These are phyloP conservation scores for Trifolium pratense DNA, from an alignment of 306 rosid species.

Conservation along the genomic window DNA sequence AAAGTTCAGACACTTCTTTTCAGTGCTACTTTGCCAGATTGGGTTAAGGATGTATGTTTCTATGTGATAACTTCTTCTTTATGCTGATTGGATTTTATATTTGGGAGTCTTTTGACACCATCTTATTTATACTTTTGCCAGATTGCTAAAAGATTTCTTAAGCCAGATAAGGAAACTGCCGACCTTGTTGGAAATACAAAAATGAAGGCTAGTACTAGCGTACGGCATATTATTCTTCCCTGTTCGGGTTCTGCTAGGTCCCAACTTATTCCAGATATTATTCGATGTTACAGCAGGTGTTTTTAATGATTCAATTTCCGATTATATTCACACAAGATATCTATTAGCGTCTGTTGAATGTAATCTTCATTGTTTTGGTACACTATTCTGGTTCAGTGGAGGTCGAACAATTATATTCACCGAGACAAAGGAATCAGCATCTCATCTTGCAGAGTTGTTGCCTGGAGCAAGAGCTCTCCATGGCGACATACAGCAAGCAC, in stretches of 20 bases:
- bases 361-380: slow-evolving; percentile 7
- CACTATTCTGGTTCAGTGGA: slow-evolving; percentile 60
- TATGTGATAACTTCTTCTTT: slow-evolving; percentile 17
- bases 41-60: slow-evolving; percentile 75
- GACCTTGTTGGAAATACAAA: slow-evolving; percentile 92
- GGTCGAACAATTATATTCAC: slow-evolving; percentile 91
- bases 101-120: not conserved
- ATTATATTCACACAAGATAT: not conserved
- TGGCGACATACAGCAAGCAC: slow-evolving; percentile 87
- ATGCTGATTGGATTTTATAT: not conserved
- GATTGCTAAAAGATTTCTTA: slow-evolving; percentile 79
- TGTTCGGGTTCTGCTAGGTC: slow-evolving; percentile 77
- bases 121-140: slow-evolving; percentile 36
- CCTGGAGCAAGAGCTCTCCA: slow-evolving; percentile 86
- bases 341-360: not conserved
- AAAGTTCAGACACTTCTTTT: slow-evolving; percentile 96
- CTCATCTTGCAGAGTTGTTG: slow-evolving; percentile 74
- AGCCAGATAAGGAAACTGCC: slow-evolving; percentile 74
- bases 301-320: not conserved
- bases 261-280: slow-evolving; percentile 84
- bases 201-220: slow-evolving; percentile 85
- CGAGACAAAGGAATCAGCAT: slow-evolving; percentile 68
- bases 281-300: slow-evolving; percentile 89
- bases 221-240: slow-evolving; percentile 86
- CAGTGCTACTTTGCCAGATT: slow-evolving; percentile 86